phyloP scores from a whole-genome alignment of 164 flowering plant genomes.

The Liriodendron chinense region DNA sequence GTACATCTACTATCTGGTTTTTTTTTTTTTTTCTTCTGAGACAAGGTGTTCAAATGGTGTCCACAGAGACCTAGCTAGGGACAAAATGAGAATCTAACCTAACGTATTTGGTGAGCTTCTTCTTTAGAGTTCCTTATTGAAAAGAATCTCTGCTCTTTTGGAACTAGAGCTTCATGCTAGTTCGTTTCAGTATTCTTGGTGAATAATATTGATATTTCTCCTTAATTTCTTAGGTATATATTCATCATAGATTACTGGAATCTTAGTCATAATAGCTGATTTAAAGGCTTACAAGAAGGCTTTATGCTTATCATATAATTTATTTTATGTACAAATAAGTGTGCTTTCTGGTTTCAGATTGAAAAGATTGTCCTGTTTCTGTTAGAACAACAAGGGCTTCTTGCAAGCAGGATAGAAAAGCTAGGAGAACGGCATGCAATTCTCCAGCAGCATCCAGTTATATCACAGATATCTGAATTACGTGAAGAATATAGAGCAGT shows the following conservation, averaged over 20 bases:
- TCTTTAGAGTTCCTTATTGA: too few relatives aligned
- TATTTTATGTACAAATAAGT: background rate
- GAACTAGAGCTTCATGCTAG: background rate
- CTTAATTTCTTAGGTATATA: background rate
- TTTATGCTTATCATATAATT: background rate
- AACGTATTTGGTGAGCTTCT: too few relatives aligned
- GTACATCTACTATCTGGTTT: too few relatives aligned
- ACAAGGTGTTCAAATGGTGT: too few relatives aligned
- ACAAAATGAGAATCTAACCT: too few relatives aligned
- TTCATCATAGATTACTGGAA: background rate
- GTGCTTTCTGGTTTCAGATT: constrained; percentile 39
- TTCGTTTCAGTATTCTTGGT: background rate
- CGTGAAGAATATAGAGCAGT: constrained; percentile 59
- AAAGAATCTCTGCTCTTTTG: background rate
- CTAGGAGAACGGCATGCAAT: constrained; percentile 46
- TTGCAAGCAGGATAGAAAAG: constrained; percentile 51
- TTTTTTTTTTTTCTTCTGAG: too few relatives aligned
- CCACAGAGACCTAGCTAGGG: too few relatives aligned
- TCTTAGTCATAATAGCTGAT: background rate
- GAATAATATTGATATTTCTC: background rate
- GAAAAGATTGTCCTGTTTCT: constrained; percentile 73
- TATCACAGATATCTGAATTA: constrained; percentile 36
- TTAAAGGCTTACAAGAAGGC: background rate
- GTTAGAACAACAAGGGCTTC: constrained; percentile 74
- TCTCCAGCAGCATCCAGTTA: constrained; percentile 33